Evolutionary conservation across 2,329 filamentous ascomycete species (phyloP).

Genomic region (Spiromastix sp.): DNA sequence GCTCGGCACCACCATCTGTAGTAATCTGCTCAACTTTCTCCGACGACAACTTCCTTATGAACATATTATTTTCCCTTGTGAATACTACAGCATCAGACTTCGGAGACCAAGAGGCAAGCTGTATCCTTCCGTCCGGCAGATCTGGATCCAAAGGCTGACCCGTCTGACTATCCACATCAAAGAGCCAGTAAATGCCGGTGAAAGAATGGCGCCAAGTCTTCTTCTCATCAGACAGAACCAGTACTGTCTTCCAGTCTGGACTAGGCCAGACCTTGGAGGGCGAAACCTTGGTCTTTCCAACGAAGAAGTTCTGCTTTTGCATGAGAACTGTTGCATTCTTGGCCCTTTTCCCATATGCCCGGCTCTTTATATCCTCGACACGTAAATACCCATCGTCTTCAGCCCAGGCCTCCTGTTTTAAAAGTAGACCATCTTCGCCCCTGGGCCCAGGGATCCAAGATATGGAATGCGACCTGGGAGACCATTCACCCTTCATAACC

Average conservation of each 20-base stretch:
- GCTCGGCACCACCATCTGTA: constrained; percentile 70
- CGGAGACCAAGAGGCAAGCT: constrained; percentile 85
- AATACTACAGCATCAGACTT: constrained; percentile 80
- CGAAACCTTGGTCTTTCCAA: constrained; percentile 44
- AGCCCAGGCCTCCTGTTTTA: constrained; percentile 44
- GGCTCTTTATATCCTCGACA: constrained; percentile 70
- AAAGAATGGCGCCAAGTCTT: constrained; percentile 86
- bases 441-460: constrained; percentile 39
- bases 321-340: constrained; percentile 61
- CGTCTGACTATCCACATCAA: constrained; percentile 72
- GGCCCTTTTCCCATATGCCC: constrained; percentile 30
- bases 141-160: constrained; percentile 67
- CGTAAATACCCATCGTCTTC: constrained; percentile 63
- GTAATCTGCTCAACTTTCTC: constrained; percentile 63
- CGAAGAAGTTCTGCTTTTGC: constrained; percentile 53
- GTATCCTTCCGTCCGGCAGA: constrained; percentile 55
- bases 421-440: constrained; percentile 63
- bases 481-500: constrained; percentile 20
- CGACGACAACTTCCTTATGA: constrained; percentile 56
- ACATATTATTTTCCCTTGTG: constrained; percentile 84
- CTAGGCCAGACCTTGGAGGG: constrained; percentile 63
- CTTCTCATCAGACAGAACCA: constrained; percentile 62
- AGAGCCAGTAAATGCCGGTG: constrained; percentile 79
- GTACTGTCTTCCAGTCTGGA: constrained; percentile 71
- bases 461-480: constrained; percentile 28